Conservation (phyloP, 768 basidiomycete species). For the Dentipellis sp. region DNA sequence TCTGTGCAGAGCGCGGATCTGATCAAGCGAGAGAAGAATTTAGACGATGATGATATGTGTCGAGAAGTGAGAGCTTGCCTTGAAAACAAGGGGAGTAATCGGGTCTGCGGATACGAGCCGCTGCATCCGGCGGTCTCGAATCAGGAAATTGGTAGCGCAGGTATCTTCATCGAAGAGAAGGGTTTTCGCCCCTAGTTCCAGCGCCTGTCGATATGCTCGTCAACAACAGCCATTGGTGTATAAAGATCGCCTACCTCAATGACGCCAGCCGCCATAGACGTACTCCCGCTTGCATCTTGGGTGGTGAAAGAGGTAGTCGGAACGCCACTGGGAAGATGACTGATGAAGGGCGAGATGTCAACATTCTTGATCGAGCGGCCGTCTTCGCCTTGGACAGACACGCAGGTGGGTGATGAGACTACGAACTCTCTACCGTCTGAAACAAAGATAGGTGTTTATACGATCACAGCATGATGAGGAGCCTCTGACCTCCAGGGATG, state of each 20-base stretch:
- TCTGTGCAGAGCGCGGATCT: slow-evolving; percentile 10
- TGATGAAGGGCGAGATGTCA: slow-evolving; percentile 15
- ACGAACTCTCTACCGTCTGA: slow-evolving; percentile 15
- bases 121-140: slow-evolving; percentile 14
- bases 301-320: slow-evolving; percentile 12
- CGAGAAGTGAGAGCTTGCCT: background rate
- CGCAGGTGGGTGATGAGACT: slow-evolving; percentile 4
- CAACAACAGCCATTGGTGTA: background rate
- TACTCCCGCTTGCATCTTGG: slow-evolving; percentile 16
- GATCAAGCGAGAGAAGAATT: background rate
- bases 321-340: slow-evolving; percentile 5
- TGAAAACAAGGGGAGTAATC: slow-evolving; percentile 11
- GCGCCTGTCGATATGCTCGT: background rate
- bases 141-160: slow-evolving; percentile 15
- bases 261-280: slow-evolving; percentile 14
- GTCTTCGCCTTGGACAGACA: slow-evolving; percentile 13
- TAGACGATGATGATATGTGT: background rate
- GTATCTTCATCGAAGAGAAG: slow-evolving; percentile 15
- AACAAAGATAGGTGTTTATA: background rate
- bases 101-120: slow-evolving; percentile 11
- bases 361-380: slow-evolving; percentile 13
- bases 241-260: slow-evolving; percentile 2
- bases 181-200: slow-evolving; percentile 12
- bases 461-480: background rate
- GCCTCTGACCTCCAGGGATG: background rate